Base-by-base conservation (phyloP, 176 grass and related monocot genomes). In the Triticum dicoccoides region DNA sequence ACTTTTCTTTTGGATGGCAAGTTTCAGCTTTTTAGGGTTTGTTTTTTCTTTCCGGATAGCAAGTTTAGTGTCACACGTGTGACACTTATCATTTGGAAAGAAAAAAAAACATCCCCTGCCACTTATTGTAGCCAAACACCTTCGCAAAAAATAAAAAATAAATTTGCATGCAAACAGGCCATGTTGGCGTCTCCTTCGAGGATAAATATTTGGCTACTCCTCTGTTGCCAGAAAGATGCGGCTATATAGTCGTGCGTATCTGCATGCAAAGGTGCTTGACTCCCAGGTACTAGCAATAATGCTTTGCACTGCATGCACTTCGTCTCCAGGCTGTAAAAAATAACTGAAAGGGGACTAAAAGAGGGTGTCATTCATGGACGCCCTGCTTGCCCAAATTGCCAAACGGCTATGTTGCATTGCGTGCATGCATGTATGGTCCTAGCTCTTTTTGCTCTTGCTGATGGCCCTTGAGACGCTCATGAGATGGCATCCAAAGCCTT, bases 281-380 rank as follows among this genome's bases (percentile, higher is more conserved):
- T 90, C 80, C 12, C 39, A 25, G 14, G 4, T 17, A 69, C 42
- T 45, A n/a, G 58, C 25, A 20, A 20, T 81, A 70, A 81, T 66
- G 83, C 72, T 17, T 39, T 52, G 71, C 65, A 20, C 34, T 21
- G 15, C 74, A 1, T 15, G 8, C 56, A 5, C 17, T n/a, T 73
- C 11, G 34, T 90, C 86, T 56, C 33, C 11, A 37, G 83, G 59
- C 89, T 87, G 85, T 91, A 87, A 76, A 87, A 87, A 87, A 61
- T 58, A 61, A 81, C 11, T 75, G 58, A 75, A 87, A 84, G 34
- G 68, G 25, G 35, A 32, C 73, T 69, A 76, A 65, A 78, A 32
- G 38, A 63, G 63, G 79, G 14, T 52, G 15, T 1, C 39, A 23
- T 82, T 69, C 70, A 75, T 77, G 88, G 81, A 51, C 56, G 21